Conservation (phyloP, 2,329 filamentous ascomycete species). For the Talaromyces sp. region DNA sequence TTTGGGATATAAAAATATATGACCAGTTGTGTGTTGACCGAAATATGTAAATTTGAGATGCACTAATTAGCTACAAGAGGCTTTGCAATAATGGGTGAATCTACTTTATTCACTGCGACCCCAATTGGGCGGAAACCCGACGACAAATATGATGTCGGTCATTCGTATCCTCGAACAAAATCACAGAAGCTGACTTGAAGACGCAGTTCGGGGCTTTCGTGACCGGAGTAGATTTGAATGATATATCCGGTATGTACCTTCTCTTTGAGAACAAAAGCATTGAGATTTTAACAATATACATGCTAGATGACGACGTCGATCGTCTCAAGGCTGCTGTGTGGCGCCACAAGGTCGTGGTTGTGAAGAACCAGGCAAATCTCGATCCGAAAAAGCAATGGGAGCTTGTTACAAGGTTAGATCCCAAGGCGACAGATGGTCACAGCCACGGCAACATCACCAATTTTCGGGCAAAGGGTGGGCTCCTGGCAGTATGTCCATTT, state of each 20-base stretch:
- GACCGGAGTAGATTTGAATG: constrained; percentile 5
- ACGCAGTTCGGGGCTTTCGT: constrained; percentile 5
- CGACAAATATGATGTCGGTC: constrained; percentile 4
- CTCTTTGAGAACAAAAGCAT: background rate
- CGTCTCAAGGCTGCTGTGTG: constrained; percentile 7
- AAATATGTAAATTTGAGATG: background rate
- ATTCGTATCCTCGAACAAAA: background rate
- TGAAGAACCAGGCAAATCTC: constrained; percentile 4
- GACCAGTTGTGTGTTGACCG: background rate
- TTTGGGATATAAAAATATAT: background rate
- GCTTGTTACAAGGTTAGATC: constrained; percentile 3
- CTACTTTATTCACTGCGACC: background rate
- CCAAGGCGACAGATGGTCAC: constrained; percentile 6
- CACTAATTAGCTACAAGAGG: background rate
- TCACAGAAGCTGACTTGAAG: background rate
- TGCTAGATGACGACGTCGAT: constrained; percentile 6
- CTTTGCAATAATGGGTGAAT: constrained; percentile 2
- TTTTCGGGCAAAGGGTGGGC: constrained; percentile 4
- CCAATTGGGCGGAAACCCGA: background rate
- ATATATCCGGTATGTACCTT: constrained; percentile 6
- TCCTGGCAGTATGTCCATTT: constrained; percentile 1
- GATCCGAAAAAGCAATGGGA: constrained; percentile 9
- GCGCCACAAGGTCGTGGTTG: constrained; percentile 6
- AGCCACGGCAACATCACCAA: constrained; percentile 7
- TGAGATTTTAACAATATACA: background rate